A percentile compares a stretch with the other conserved stretches of the same genome.
These are phyloP conservation scores for Colletotrichum spinosum DNA, from an alignment of 2,329 filamentous ascomycete genomes.

Conservation along the genomic window DNA sequence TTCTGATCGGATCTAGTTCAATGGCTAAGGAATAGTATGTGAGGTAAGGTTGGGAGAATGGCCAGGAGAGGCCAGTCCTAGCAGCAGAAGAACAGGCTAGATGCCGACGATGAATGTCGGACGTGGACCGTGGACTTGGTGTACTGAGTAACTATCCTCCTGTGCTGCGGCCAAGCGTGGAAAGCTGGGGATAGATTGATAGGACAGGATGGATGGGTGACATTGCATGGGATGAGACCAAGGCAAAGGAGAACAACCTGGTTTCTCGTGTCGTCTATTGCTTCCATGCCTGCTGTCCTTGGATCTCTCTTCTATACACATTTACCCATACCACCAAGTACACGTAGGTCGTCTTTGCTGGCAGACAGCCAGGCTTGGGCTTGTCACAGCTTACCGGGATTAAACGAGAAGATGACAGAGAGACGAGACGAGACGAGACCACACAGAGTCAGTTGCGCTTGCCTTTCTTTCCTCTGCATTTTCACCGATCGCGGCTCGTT, in stretches of 20 bases:
- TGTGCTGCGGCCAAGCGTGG: conserved; percentile 9
- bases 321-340: too few species aligned
- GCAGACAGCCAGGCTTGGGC: not conserved
- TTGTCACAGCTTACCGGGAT: conserved; percentile 2
- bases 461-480: not conserved
- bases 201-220: conserved; percentile 8
- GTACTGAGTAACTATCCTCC: not conserved
- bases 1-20: too few species aligned
- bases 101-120: not conserved
- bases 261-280: not conserved
- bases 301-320: not conserved
- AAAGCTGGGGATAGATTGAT: conserved; percentile 28
- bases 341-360: too few species aligned
- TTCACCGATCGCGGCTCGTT: too few species aligned
- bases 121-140: not conserved
- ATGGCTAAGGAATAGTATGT: too few species aligned
- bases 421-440: conserved; percentile 24
- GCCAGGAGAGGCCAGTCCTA: conserved; percentile 3
- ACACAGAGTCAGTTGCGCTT: not conserved
- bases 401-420: conserved; percentile 7
- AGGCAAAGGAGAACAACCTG: too few species aligned
- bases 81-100: too few species aligned
- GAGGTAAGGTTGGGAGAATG: conserved; percentile 24
- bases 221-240: too few species aligned
- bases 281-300: conserved; percentile 3